A percentile compares a stretch with the other conserved stretches of the same genome.
These are phyloP conservation scores for Alternaria triticimaculans DNA, from an alignment of 2,329 filamentous ascomycete genomes.

Conservation along the genomic window DNA sequence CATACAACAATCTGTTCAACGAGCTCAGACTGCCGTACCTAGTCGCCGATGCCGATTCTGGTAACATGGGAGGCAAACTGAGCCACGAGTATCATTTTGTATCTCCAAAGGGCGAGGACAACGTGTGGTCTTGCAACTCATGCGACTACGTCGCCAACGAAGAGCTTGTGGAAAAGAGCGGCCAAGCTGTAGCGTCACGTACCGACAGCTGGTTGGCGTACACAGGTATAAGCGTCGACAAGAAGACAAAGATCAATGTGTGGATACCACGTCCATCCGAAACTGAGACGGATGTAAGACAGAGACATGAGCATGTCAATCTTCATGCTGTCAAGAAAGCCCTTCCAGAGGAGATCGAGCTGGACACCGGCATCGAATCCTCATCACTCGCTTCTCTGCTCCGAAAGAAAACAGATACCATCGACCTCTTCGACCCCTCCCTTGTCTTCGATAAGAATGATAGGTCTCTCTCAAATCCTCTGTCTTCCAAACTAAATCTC, in stretches of 20 bases:
- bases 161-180: conserved; percentile 70
- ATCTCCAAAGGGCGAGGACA: conserved; percentile 82
- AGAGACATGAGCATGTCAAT: conserved; percentile 55
- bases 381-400: conserved; percentile 29
- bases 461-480: neutral
- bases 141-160: conserved; percentile 86
- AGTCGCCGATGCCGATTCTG: conserved; percentile 87
- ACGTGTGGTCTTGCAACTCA: conserved; percentile 73
- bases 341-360: conserved; percentile 58
- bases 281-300: neutral
- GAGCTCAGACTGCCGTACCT: conserved; percentile 84
- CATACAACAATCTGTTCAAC: conserved; percentile 79
- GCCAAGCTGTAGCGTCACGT: conserved; percentile 18
- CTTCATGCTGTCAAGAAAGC: conserved; percentile 70
- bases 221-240: conserved; percentile 72
- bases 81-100: conserved; percentile 96
- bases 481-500: conserved; percentile 57
- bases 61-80: conserved; percentile 91
- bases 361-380: conserved; percentile 73
- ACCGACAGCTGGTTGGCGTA: conserved; percentile 53
- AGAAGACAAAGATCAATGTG: conserved; percentile 70
- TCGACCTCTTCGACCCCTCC: conserved; percentile 30
- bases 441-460: neutral
- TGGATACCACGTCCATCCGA: conserved; percentile 21
- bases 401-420: conserved; percentile 18